phyloP scores from a whole-genome alignment of 768 basidiomycete genomes.

The Mycena sanguinolenta region DNA sequence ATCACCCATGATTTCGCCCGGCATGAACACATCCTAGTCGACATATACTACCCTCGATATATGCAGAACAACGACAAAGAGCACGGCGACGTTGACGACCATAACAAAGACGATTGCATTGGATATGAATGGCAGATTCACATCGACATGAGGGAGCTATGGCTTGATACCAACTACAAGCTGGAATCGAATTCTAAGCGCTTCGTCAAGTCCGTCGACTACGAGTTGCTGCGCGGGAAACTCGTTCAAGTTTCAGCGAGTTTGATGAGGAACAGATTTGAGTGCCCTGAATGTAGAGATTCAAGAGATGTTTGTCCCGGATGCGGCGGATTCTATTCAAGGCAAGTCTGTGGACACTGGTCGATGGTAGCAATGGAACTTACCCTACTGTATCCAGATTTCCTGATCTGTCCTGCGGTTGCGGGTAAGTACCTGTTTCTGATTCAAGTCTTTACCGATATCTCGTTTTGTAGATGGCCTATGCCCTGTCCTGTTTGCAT shows the following conservation, averaged over 20 bases:
- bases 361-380: background rate
- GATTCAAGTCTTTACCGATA: too few relatives aligned
- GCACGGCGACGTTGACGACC: too few relatives aligned
- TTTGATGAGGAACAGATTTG: conserved; percentile 14
- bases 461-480: conserved; percentile 16
- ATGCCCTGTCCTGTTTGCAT: conserved; percentile 31
- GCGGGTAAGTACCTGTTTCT: conserved; percentile 9
- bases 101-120: background rate
- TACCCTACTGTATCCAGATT: conserved; percentile 9
- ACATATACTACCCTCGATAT: conserved; percentile 18
- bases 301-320: conserved; percentile 23
- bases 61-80: conserved; percentile 18
- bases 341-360: background rate
- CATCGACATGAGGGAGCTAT: conserved; percentile 16
- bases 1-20: background rate
- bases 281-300: conserved; percentile 21
- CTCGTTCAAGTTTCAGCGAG: conserved; percentile 14
- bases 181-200: background rate
- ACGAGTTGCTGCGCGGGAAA: conserved; percentile 18
- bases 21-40: background rate
- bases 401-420: conserved; percentile 1
- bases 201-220: conserved; percentile 4
- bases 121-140: conserved; percentile 18
- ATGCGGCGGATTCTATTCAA: conserved; percentile 5
- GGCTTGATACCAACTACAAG: background rate